Conservation (phyloP, 1,139 yeast species). For the Nakaseomyces kungkrabaensis region DNA sequence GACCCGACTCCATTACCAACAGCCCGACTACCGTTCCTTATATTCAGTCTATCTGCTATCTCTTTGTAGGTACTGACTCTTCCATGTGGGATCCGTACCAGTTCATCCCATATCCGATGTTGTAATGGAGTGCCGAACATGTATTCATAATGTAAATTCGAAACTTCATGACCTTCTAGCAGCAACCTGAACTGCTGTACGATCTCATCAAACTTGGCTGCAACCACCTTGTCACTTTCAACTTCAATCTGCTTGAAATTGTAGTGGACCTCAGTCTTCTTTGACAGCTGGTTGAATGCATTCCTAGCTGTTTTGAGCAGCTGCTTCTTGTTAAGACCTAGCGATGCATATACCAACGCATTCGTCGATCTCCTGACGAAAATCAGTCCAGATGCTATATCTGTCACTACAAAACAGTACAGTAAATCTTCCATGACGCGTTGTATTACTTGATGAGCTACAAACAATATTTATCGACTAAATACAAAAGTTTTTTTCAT, state of each 20-base stretch:
- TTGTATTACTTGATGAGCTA: too few species aligned
- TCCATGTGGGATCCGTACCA: constrained; percentile 14
- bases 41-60: constrained; percentile 16
- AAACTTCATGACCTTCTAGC: neutral
- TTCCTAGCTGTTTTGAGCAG: constrained; percentile 8
- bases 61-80: constrained; percentile 15
- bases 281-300: constrained; percentile 11
- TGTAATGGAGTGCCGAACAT: constrained; percentile 25
- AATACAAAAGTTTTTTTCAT: too few species aligned
- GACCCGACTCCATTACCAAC: constrained; percentile 23
- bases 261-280: constrained; percentile 8
- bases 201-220: neutral
- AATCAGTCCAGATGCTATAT: constrained; percentile 9
- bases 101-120: constrained; percentile 20
- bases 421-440: constrained; percentile 7
- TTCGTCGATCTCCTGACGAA: constrained; percentile 8
- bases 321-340: constrained; percentile 12
- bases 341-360: constrained; percentile 14
- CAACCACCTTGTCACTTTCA: neutral
- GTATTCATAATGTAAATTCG: constrained; percentile 11
- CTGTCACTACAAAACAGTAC: constrained; percentile 10
- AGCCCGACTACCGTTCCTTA: constrained; percentile 19
- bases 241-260: constrained; percentile 3
- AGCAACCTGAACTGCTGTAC: constrained; percentile 3
- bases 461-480: too few species aligned